Evolutionary conservation across 805 yeast genomes (phyloP), one percentile per base, ranked within the genome.

Genomic region (Saturnispora ahearnii): DNA sequence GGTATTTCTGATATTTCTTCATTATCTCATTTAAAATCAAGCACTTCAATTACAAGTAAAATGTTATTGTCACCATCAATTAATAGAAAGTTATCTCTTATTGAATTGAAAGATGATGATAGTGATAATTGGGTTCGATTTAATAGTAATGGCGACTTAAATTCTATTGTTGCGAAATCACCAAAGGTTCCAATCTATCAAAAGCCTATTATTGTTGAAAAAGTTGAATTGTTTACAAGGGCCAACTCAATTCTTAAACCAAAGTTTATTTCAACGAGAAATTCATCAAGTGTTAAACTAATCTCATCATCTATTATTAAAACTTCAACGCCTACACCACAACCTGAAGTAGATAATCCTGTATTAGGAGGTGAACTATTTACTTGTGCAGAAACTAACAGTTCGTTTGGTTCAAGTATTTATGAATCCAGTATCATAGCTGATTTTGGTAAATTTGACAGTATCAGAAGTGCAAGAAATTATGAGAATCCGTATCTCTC

Each of bases 1-100:
- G 65, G 67, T 36, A 59, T 63, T 4, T 54, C 57, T 8, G 45
- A 48, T 3, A 57, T 63, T 9, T 32, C 53, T 2, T 60, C 58
- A 10, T 31, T 55, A 18, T 45, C 48, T 5, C n/a, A 36, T 7
- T 45, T 37, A 22, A 15, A 41, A 6, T 29, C 46, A 28, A 42
- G 8, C 30, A 41, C 24, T 8, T 24, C 31, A 3, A n/a, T n/a
- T 4, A 31, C 45, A 5, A 48, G 15, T 11, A 49, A 18, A 2
- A 40, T 58, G 5, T 40, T 57, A 3, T 55, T 52, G 26, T 61
- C 65, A 12, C 60, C 62, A 4, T 42, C 50, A 12, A 37, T 44
- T n/a, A 30, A 36, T 18, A 32, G 29, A 30, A 56, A 24, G n/a
- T 18, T 41, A n/a, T 48, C 46, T 10, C 4, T 10, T 18, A 29